These are phyloP conservation scores for Bisporella sp. DNA, from an alignment of 2,329 filamentous ascomycete species.

Conservation along the genomic window DNA sequence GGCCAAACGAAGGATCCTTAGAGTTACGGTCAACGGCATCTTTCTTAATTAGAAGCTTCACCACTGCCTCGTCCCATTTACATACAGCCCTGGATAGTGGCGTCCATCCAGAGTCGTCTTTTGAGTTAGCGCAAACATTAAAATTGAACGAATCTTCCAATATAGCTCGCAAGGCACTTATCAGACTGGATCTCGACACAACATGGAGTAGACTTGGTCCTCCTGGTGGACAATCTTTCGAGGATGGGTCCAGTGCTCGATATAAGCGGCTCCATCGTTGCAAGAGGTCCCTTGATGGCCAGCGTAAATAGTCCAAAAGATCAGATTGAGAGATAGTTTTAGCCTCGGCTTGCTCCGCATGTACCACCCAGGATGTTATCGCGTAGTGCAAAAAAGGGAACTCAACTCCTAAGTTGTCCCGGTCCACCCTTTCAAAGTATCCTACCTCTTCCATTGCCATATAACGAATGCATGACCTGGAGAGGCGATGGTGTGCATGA, in stretches of 20 bases:
- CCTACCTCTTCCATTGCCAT: conserved; percentile 2
- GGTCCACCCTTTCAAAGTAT: background rate
- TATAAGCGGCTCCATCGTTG: background rate
- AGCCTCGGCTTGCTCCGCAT: conserved; percentile 11
- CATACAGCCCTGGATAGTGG: background rate
- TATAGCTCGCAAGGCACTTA: background rate
- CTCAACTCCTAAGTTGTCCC: background rate
- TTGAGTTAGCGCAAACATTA: background rate
- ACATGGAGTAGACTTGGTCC: background rate
- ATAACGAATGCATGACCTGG: conserved; percentile 11
- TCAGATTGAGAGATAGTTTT: conserved; percentile 1
- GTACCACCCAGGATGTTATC: conserved; percentile 3
- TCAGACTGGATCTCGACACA: background rate
- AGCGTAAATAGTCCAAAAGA: conserved; percentile 8
- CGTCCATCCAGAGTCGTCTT: background rate
- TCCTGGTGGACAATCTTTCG: background rate
- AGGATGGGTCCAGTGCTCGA: background rate
- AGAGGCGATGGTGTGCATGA: conserved; percentile 1
- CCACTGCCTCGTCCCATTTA: background rate
- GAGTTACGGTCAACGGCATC: background rate
- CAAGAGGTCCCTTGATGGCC: conserved; percentile 2
- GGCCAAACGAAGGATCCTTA: background rate
- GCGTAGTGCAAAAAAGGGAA: conserved; percentile 11
- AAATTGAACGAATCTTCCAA: background rate
- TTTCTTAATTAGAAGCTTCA: background rate